Percentiles rank a stretch among this genome's conserved stretches.
phyloP scores from a whole-genome alignment of 805 yeast genomes.

The Candida andamanensis region DNA sequence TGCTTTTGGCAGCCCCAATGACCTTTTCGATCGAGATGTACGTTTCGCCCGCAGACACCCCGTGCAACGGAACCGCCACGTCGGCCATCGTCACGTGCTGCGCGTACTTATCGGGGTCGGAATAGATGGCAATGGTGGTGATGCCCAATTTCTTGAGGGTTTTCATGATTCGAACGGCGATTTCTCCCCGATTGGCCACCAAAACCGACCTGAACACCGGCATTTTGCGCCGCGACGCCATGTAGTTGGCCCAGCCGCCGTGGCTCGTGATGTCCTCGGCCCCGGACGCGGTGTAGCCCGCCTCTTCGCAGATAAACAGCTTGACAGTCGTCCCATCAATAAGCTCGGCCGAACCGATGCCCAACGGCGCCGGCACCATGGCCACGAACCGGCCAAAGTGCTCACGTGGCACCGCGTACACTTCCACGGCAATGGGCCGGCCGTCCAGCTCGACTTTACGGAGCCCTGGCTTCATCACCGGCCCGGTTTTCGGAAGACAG shows the following conservation, averaged over 20 bases:
- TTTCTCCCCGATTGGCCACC: constrained; percentile 96
- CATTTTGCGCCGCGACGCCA: constrained; percentile 20
- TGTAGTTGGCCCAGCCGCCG: constrained; percentile 85
- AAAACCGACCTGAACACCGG: constrained; percentile 80
- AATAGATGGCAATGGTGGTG: constrained; percentile 79
- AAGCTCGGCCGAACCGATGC: constrained; percentile 89
- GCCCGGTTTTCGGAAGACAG: constrained; percentile 79
- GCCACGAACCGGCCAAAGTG: constrained; percentile 77
- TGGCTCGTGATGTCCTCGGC: constrained; percentile 75
- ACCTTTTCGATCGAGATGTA: constrained; percentile 83
- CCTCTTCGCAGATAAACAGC: constrained; percentile 92
- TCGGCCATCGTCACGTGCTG: constrained; percentile 85
- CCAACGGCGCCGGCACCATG: constrained; percentile 92
- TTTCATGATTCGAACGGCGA: constrained; percentile 89
- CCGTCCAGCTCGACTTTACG: constrained; percentile 57
- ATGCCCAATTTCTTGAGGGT: constrained; percentile 80
- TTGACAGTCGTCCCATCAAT: constrained; percentile 79
- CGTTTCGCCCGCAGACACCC: constrained; percentile 84
- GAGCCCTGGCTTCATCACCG: constrained; percentile 85
- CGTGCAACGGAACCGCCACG: constrained; percentile 71
- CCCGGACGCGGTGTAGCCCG: constrained; percentile 69
- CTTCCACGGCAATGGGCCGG: constrained; percentile 64
- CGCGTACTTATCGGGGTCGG: constrained; percentile 86
- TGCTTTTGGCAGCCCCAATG: constrained; percentile 73
- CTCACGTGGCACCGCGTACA: constrained; percentile 76